Conservation (phyloP, 2,329 filamentous ascomycete genomes). For the Tolypocladium album region DNA sequence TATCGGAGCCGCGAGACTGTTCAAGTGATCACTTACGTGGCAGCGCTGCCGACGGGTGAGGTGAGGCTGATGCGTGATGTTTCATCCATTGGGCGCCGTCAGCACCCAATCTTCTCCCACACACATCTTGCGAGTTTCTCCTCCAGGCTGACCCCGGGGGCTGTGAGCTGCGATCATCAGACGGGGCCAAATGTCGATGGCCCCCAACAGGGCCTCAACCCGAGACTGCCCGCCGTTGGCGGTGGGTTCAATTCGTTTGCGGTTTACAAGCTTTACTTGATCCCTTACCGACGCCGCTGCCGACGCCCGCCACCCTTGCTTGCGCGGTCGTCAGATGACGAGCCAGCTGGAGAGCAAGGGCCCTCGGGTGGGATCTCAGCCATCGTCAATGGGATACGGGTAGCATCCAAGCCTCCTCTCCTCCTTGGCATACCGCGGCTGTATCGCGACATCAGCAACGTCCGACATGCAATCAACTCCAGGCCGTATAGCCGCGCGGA, state of each 20-base stretch:
- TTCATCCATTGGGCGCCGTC: not conserved
- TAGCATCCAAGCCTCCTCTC: not conserved
- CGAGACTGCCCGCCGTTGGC: not conserved
- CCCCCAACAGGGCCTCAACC: not conserved
- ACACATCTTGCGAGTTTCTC: not conserved
- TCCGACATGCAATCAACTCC: not conserved
- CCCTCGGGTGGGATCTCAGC: not conserved
- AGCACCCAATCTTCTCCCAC: not conserved
- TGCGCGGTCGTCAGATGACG: not conserved
- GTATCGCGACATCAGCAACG: not conserved
- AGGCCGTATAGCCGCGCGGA: not conserved
- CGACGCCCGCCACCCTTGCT: not conserved
- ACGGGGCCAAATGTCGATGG: not conserved
- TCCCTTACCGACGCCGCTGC: not conserved
- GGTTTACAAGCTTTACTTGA: not conserved
- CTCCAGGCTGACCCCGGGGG: not conserved
- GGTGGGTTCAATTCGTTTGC: not conserved
- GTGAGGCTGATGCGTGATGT: not conserved
- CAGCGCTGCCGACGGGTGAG: not conserved
- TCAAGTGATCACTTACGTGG: slow-evolving; percentile 10
- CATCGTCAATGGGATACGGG: not conserved
- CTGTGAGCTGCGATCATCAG: not conserved
- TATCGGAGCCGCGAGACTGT: not conserved
- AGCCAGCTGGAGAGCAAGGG: not conserved
- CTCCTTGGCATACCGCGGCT: not conserved